Evolutionary conservation across 2,329 filamentous ascomycete genomes (phyloP).

Genomic region (Paecilomyces variotii): DNA sequence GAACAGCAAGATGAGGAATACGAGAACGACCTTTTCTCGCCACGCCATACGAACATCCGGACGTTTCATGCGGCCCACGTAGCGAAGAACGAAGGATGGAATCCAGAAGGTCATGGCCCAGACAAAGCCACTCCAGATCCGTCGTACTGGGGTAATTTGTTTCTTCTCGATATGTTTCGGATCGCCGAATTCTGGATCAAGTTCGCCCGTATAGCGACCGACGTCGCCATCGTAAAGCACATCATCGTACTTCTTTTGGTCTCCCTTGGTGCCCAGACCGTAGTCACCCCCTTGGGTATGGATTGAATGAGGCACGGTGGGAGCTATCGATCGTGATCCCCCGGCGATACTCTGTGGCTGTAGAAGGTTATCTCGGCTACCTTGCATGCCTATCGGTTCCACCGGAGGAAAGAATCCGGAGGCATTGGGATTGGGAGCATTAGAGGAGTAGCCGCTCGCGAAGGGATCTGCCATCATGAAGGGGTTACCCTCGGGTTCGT

Average conservation of each 20-base stretch:
- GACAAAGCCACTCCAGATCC: slow-evolving; percentile 71
- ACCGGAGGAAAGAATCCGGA: slow-evolving; percentile 63
- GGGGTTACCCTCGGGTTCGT: slow-evolving; percentile 40
- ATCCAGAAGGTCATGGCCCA: slow-evolving; percentile 93
- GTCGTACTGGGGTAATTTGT: slow-evolving; percentile 54
- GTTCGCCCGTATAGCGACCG: slow-evolving; percentile 57
- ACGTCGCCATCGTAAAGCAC: slow-evolving; percentile 61
- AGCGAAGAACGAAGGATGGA: slow-evolving; percentile 73
- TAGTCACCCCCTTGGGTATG: slow-evolving; percentile 62
- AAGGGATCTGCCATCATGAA: slow-evolving; percentile 53
- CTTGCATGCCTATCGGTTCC: slow-evolving; percentile 54
- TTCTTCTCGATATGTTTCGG: slow-evolving; percentile 69
- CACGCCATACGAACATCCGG: slow-evolving; percentile 95
- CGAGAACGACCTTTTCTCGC: slow-evolving; percentile 86
- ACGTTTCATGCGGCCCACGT: slow-evolving; percentile 87
- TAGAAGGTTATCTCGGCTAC: slow-evolving; percentile 65
- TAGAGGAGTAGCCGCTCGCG: slow-evolving; percentile 63
- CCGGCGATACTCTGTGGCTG: slow-evolving; percentile 41
- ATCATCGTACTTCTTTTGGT: slow-evolving; percentile 63
- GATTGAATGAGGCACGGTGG: slow-evolving; percentile 45
- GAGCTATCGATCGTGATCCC: slow-evolving; percentile 47
- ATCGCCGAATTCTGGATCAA: slow-evolving; percentile 72
- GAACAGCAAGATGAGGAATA: slow-evolving; percentile 69
- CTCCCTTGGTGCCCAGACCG: slow-evolving; percentile 78
- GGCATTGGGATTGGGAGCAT: slow-evolving; percentile 45